A percentile compares a stretch with the other conserved stretches of the same genome.
phyloP scores from a whole-genome alignment of 1,139 yeast species.

The Geotrichum aggregatum region DNA sequence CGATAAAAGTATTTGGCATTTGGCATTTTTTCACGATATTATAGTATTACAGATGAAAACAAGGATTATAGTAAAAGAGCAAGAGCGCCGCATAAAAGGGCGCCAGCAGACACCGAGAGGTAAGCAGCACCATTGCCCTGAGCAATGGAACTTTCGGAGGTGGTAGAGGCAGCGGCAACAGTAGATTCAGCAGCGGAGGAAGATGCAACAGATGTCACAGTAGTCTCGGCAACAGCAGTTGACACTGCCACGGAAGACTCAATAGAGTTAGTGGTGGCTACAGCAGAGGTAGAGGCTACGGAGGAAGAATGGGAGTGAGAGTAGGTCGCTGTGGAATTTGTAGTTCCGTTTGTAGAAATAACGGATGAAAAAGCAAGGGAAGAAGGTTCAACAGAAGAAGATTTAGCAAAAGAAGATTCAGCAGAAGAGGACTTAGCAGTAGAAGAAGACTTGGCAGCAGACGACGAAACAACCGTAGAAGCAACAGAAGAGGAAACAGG shows the following conservation, averaged over 20 bases:
- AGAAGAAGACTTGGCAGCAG: constrained; percentile 10
- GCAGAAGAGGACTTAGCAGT: constrained; percentile 19
- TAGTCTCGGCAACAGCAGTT: constrained; percentile 21
- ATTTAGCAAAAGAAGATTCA: constrained; percentile 24
- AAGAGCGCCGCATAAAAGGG: constrained; percentile 11
- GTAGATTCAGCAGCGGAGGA: constrained; percentile 28
- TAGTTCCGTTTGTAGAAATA: not conserved
- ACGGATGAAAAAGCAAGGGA: constrained; percentile 22
- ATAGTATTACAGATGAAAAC: too few species aligned
- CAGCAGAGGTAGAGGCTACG: constrained; percentile 4
- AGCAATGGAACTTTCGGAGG: not conserved
- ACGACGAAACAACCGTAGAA: not conserved
- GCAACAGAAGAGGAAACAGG: not conserved
- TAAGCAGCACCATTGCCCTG: constrained; percentile 2
- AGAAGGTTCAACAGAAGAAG: constrained; percentile 25
- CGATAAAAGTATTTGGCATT: too few species aligned
- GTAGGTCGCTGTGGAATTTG: not conserved
- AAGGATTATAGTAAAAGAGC: not conserved
- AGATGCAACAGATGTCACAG: constrained; percentile 21
- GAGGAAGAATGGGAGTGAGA: constrained; percentile 2
- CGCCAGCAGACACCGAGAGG: not conserved
- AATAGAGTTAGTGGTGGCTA: too few species aligned
- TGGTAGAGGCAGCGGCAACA: constrained; percentile 21
- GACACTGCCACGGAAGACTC: constrained; percentile 3
- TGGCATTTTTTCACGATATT: too few species aligned